These are phyloP conservation scores for Musa schizocarpa DNA, from an alignment of 176 grass and related monocot species.

Conservation along the genomic window DNA sequence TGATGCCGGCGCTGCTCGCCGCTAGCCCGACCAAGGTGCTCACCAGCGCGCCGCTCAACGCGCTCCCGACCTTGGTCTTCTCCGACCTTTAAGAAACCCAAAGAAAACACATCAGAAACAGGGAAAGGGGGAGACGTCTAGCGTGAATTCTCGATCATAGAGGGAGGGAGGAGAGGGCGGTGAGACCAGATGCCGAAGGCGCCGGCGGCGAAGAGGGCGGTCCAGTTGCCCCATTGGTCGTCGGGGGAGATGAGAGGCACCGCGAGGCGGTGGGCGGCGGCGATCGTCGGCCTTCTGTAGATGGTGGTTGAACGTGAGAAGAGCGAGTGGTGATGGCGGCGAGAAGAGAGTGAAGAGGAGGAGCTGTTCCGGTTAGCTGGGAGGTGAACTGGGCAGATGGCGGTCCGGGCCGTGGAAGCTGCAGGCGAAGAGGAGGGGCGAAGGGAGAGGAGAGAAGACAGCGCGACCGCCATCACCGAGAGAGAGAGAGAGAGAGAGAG, in stretches of 20 bases:
- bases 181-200: conserved; percentile 64
- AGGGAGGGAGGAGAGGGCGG: not conserved
- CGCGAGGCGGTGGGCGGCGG: conserved; percentile 6
- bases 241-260: conserved; percentile 39
- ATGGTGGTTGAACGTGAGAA: no score
- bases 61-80: conserved; percentile 44
- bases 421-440: not conserved
- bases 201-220: conserved; percentile 42
- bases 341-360: not conserved
- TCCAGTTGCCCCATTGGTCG: conserved; percentile 78
- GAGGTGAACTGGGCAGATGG: not conserved
- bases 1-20: conserved; percentile 47
- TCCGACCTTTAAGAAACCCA: conserved; percentile 29
- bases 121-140: not conserved
- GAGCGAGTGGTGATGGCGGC: not conserved
- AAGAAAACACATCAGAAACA: not conserved
- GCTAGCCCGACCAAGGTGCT: conserved; percentile 52
- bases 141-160: not conserved
- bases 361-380: not conserved
- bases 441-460: not conserved
- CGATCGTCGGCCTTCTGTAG: not conserved
- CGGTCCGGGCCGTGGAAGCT: not conserved
- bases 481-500: not conserved
- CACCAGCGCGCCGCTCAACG: conserved; percentile 56
- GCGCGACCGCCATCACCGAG: not conserved